Percentiles rank a stretch among this genome's conserved stretches.
Conservation (phyloP, 106 monocot species). For the Acorus calamus region DNA sequence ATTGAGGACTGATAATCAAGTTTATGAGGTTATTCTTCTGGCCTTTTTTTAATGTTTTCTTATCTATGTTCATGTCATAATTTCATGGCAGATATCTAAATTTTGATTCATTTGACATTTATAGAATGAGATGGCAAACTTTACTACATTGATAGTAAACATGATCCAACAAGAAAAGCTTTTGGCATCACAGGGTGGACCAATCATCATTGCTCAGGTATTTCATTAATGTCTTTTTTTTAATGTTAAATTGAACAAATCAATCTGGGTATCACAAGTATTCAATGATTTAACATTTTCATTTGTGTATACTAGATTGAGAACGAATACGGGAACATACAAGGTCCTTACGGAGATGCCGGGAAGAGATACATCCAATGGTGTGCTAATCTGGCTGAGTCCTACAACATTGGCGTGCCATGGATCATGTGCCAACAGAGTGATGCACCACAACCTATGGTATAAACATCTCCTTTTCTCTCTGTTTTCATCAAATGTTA, state of each 20-base stretch:
- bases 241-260: too few species aligned
- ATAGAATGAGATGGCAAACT: constrained; percentile 29
- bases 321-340: constrained; percentile 31
- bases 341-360: constrained; percentile 17
- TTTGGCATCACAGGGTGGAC: constrained; percentile 31
- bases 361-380: constrained; percentile 27
- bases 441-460: constrained; percentile 38
- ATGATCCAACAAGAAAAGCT: constrained; percentile 26
- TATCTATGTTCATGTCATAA: neutral
- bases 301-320: constrained; percentile 15
- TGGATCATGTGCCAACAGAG: constrained; percentile 39
- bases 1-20: constrained; percentile 18
- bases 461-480: neutral
- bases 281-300: too few species aligned
- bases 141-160: constrained; percentile 21
- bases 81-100: neutral
- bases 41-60: neutral
- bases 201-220: constrained; percentile 27
- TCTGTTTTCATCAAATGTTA: neutral
- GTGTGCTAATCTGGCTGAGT: constrained; percentile 27
- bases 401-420: constrained; percentile 17
- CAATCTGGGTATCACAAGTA: too few species aligned
- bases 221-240: neutral
- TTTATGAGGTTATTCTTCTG: constrained; percentile 11
- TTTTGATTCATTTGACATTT: neutral